phyloP scores from a whole-genome alignment of 2,329 filamentous ascomycete genomes.

The Colletotrichum echinochloae region DNA sequence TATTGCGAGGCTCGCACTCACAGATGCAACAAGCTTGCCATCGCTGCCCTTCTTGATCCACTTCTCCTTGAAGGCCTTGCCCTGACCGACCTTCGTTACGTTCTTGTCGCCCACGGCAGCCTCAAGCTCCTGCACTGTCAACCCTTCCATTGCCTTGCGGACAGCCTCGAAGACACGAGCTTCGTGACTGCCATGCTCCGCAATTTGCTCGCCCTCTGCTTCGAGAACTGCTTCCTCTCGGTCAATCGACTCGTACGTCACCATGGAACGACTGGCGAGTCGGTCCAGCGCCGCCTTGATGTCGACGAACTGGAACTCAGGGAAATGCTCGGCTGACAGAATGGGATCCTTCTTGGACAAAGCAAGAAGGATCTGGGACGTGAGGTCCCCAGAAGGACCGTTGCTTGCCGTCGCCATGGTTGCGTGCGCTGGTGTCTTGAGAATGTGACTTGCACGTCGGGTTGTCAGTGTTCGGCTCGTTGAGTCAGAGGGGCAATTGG shows the following conservation, averaged over 20 bases:
- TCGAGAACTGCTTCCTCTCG: constrained; percentile 82
- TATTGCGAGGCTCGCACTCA: constrained; percentile 44
- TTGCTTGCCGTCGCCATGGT: constrained; percentile 58
- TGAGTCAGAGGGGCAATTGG: constrained; percentile 39
- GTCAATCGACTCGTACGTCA: constrained; percentile 86
- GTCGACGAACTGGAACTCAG: constrained; percentile 71
- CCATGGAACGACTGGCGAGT: constrained; percentile 85
- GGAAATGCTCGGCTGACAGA: constrained; percentile 77
- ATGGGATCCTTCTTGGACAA: constrained; percentile 74
- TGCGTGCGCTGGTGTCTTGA: constrained; percentile 21
- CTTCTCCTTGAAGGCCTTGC: constrained; percentile 89
- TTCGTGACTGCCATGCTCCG: constrained; percentile 82
- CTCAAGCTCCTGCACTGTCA: constrained; percentile 82
- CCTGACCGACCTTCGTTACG: constrained; percentile 86
- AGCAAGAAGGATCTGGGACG: constrained; percentile 73
- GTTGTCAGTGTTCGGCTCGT: constrained; percentile 32
- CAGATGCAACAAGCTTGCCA: constrained; percentile 66
- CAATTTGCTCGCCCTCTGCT: constrained; percentile 78
- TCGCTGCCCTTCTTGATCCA: constrained; percentile 75
- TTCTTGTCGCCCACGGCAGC: constrained; percentile 77
- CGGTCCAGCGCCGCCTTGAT: constrained; percentile 92
- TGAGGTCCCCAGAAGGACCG: constrained; percentile 65
- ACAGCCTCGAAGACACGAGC: constrained; percentile 85
- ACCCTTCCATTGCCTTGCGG: constrained; percentile 77
- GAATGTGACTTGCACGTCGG: constrained; percentile 16